Evolutionary conservation across 805 yeast species (phyloP).

Genomic region (Kregervanrija fluxuum): DNA sequence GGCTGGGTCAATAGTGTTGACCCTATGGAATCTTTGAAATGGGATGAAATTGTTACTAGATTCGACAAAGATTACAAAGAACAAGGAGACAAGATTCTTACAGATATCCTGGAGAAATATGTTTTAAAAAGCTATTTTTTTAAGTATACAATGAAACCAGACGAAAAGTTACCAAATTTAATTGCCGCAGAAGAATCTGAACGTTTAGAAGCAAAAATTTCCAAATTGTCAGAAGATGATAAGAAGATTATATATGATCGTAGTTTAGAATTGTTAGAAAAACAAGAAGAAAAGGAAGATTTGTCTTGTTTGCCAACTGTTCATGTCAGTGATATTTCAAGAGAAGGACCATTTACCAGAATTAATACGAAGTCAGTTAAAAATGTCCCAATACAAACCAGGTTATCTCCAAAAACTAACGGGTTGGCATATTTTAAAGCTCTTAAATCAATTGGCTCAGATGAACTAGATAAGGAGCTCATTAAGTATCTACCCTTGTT

Average conservation of each 20-base stretch:
- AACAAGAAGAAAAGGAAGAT: conserved; percentile 67
- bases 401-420: conserved; percentile 44
- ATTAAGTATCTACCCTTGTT: conserved; percentile 71
- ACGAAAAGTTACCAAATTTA: conserved; percentile 42
- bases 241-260: conserved; percentile 49
- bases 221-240: conserved; percentile 46
- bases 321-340: conserved; percentile 63
- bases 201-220: conserved; percentile 40
- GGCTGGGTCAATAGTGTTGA: conserved; percentile 81
- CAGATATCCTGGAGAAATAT: conserved; percentile 47
- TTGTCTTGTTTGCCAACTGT: conserved; percentile 75
- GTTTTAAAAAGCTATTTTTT: conserved; percentile 52
- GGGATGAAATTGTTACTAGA: conserved; percentile 48
- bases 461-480: conserved; percentile 49
- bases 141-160: conserved; percentile 72
- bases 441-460: conserved; percentile 46
- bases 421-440: conserved; percentile 76
- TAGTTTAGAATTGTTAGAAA: conserved; percentile 51
- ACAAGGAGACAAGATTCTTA: conserved; percentile 52
- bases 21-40: conserved; percentile 61
- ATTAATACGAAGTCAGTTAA: conserved; percentile 24
- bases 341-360: conserved; percentile 36
- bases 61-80: conserved; percentile 56
- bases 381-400: conserved; percentile 19
- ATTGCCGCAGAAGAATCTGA: conserved; percentile 49